Evolutionary conservation across 257 asterid genomes (phyloP).

Genomic region (Capsicum chinense): DNA sequence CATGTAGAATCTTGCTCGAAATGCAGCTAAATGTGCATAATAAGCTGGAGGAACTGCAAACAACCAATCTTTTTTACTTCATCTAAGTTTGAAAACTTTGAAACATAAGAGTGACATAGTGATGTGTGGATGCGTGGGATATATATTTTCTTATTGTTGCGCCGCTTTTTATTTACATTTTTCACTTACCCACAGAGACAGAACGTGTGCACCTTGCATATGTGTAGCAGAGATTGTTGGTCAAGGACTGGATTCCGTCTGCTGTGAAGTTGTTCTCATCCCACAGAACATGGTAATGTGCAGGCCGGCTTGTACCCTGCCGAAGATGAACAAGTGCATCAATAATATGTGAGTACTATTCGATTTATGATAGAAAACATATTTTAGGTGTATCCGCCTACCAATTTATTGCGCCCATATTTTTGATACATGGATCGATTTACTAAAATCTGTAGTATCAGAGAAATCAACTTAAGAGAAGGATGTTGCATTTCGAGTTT

Average conservation of each 20-base stretch:
- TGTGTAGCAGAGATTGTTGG: slow-evolving; percentile 94
- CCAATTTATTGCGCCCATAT: neutral
- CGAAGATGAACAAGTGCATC: neutral
- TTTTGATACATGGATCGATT: neutral
- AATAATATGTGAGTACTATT: neutral
- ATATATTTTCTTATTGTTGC: neutral
- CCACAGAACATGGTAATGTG: slow-evolving; percentile 99
- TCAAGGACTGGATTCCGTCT: slow-evolving; percentile 90
- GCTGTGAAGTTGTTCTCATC: slow-evolving; percentile 97
- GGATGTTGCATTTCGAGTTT: neutral
- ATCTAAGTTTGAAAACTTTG: neutral
- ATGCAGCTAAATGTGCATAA: slow-evolving; percentile 96
- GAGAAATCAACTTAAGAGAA: neutral
- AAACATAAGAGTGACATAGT: neutral
- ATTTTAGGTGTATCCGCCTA: neutral
- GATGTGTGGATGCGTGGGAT: too few species aligned
- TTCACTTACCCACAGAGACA: slow-evolving; percentile 84
- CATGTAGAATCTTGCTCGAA: slow-evolving; percentile 91
- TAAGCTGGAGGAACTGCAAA: slow-evolving; percentile 93
- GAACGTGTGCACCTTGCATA: slow-evolving; percentile 98
- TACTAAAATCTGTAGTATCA: neutral
- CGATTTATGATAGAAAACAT: neutral
- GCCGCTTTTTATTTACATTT: neutral
- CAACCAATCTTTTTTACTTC: neutral
- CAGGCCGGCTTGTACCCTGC: slow-evolving; percentile 98